A percentile compares a stretch with the other conserved stretches of the same genome.
phyloP scores from a whole-genome alignment of 441 rosid genomes.

The Populus hybrid region DNA sequence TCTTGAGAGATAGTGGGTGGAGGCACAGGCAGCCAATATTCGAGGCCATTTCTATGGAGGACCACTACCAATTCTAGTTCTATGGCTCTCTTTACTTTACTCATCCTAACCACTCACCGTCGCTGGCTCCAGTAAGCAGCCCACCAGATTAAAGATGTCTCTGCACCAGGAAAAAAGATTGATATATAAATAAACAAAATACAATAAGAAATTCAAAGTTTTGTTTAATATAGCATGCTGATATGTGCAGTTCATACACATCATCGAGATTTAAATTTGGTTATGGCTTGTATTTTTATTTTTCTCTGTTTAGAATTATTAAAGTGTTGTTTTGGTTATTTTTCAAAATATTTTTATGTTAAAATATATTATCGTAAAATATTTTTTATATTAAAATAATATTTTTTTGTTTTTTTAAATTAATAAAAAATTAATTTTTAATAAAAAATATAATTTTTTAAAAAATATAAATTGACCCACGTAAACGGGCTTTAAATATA shows the following conservation, averaged over 20 bases:
- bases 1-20: neutral
- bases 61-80: neutral
- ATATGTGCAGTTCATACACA: neutral
- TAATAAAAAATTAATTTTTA: no score
- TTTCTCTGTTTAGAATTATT: no score
- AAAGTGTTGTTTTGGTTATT: no score
- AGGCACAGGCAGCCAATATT: neutral
- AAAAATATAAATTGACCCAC: no score
- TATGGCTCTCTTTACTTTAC: neutral
- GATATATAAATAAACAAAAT: neutral
- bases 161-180: slow-evolving; percentile 40
- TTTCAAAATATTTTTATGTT: no score
- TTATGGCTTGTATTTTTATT: neutral
- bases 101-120: slow-evolving; percentile 50
- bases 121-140: slow-evolving; percentile 87
- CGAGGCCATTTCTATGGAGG: neutral
- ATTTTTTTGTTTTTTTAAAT: no score
- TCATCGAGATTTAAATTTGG: neutral
- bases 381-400: no score
- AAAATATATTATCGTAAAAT: no score
- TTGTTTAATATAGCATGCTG: neutral
- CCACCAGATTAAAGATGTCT: slow-evolving; percentile 73
- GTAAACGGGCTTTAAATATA: no score
- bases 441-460: no score
- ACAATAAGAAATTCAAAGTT: neutral